Conservation (phyloP, 345 rosid genomes). For the Hevea brasiliensis region DNA sequence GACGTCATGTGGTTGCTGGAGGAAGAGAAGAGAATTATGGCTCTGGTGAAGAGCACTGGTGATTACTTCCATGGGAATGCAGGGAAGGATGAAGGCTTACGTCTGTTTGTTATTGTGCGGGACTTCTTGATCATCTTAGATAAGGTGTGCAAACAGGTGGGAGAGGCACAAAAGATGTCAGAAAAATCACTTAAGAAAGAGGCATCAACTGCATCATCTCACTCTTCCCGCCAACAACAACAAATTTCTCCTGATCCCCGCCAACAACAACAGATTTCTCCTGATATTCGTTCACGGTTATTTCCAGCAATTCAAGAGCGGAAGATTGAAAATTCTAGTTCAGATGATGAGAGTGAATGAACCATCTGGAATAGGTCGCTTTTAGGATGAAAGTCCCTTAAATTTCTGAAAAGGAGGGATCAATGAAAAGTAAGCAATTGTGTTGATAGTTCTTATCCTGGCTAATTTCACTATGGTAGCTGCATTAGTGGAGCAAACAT, state of each 20-base stretch:
- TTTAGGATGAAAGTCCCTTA: background rate
- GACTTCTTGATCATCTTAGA: slow-evolving; percentile 85
- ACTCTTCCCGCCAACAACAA: slow-evolving; percentile 35
- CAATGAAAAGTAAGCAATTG: background rate
- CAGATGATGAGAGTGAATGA: slow-evolving; percentile 44
- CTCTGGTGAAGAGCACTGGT: slow-evolving; percentile 83
- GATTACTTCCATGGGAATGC: slow-evolving; percentile 98
- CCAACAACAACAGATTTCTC: slow-evolving; percentile 15
- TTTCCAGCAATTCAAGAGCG: slow-evolving; percentile 79
- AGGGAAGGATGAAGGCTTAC: slow-evolving; percentile 86
- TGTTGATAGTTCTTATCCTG: background rate
- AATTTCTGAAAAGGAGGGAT: slow-evolving; percentile 8
- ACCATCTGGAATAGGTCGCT: background rate
- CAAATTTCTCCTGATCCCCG: slow-evolving; percentile 29
- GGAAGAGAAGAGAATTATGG: slow-evolving; percentile 89
- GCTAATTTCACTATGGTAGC: background rate
- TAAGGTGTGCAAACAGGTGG: slow-evolving; percentile 81
- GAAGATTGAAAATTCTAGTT: slow-evolving; percentile 46
- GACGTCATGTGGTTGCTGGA: slow-evolving; percentile 57
- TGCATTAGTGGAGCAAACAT: background rate
- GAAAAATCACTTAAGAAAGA: slow-evolving; percentile 52
- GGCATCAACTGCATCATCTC: slow-evolving; percentile 45
- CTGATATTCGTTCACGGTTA: slow-evolving; percentile 55
- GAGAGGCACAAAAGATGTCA: slow-evolving; percentile 51
- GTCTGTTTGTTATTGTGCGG: slow-evolving; percentile 70